Conservation (phyloP, 2,329 filamentous ascomycete species). For the Bipolaris sorokiniana region DNA sequence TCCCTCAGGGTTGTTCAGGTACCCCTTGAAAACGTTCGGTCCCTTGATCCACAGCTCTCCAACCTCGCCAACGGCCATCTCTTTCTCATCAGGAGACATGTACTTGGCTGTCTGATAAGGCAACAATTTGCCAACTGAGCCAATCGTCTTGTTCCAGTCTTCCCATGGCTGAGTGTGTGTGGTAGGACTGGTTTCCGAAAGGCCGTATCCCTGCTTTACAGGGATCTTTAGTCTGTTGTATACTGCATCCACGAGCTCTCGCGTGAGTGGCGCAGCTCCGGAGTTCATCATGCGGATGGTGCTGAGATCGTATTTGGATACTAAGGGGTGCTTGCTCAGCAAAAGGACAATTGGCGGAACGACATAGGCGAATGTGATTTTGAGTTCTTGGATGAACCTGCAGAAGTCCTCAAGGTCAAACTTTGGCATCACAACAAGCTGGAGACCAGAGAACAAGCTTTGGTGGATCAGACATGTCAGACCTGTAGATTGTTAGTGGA, state of each 20-base stretch:
- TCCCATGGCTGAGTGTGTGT: constrained; percentile 76
- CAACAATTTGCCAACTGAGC: constrained; percentile 77
- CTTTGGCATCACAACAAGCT: constrained; percentile 73
- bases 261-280: constrained; percentile 83
- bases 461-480: constrained; percentile 76
- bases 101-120: constrained; percentile 84
- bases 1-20: constrained; percentile 74
- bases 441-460: constrained; percentile 68
- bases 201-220: constrained; percentile 91
- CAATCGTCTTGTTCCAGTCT: constrained; percentile 77
- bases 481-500: constrained; percentile 49
- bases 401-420: constrained; percentile 86
- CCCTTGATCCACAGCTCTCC: constrained; percentile 73
- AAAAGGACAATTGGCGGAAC: constrained; percentile 84
- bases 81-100: constrained; percentile 66
- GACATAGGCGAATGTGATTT: constrained; percentile 79
- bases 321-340: constrained; percentile 77
- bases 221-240: constrained; percentile 76
- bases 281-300: constrained; percentile 83
- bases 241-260: constrained; percentile 77
- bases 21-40: constrained; percentile 80
- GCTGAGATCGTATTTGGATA: constrained; percentile 81
- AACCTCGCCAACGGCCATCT: constrained; percentile 66
- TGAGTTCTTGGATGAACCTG: constrained; percentile 73
- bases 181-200: constrained; percentile 84